phyloP scores from a whole-genome alignment of 305 asterid species.

The Solanum hybrid region DNA sequence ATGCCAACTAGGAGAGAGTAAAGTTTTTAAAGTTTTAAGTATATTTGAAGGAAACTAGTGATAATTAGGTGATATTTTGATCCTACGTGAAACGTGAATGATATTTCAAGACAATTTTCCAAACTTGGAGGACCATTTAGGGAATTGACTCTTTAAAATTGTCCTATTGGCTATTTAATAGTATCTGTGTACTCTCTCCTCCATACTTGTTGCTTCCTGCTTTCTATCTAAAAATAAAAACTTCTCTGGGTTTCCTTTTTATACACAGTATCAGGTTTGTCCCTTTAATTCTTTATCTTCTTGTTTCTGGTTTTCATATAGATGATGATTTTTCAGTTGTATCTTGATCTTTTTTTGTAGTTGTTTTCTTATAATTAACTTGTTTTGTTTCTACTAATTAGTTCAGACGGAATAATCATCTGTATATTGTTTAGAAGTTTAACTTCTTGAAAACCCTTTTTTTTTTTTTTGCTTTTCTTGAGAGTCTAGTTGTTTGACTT shows the following conservation, averaged over 20 bases:
- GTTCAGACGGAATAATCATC: not conserved
- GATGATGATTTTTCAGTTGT: not conserved
- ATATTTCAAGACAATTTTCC: too few species aligned
- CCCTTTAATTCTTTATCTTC: not conserved
- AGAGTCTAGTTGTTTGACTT: not conserved
- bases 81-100: too few species aligned
- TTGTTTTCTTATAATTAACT: not conserved
- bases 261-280: not conserved
- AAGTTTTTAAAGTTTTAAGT: too few species aligned
- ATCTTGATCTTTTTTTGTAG: not conserved
- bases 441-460: not conserved
- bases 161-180: not conserved
- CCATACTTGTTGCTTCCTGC: not conserved
- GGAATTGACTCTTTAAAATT: not conserved
- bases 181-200: not conserved
- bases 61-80: too few species aligned
- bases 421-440: not conserved
- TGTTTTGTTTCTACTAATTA: not conserved
- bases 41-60: too few species aligned
- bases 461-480: not conserved
- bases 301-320: not conserved
- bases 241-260: not conserved
- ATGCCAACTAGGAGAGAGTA: too few species aligned
- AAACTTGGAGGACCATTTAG: too few species aligned
- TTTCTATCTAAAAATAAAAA: not conserved